Percentiles rank a stretch among this genome's conserved stretches.
phyloP scores from a whole-genome alignment of 768 basidiomycete species.

The Kwoniella bestiolae region DNA sequence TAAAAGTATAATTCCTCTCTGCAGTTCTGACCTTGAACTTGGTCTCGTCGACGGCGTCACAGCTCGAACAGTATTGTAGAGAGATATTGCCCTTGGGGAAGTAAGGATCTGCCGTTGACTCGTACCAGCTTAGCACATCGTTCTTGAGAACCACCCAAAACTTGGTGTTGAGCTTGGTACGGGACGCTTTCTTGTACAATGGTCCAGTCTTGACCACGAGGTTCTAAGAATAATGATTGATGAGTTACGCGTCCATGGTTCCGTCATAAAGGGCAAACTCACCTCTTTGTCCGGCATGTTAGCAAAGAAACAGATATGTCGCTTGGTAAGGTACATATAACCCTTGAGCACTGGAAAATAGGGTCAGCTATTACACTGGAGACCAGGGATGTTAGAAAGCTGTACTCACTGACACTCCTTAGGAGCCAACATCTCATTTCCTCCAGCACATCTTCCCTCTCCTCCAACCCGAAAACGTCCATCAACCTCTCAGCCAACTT shows the following conservation, averaged over 20 bases:
- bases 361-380: too few relatives aligned
- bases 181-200: constrained; percentile 80
- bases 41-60: constrained; percentile 76
- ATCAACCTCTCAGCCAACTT: constrained; percentile 83
- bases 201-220: constrained; percentile 90
- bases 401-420: constrained; percentile 78
- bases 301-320: constrained; percentile 94
- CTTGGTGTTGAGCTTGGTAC: constrained; percentile 89
- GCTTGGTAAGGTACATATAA: constrained; percentile 93
- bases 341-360: constrained; percentile 78
- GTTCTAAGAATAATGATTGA: constrained; percentile 63
- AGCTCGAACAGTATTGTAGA: constrained; percentile 86
- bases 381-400: not conserved
- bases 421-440: constrained; percentile 95
- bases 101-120: constrained; percentile 93
- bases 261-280: constrained; percentile 24
- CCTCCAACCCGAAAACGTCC: constrained; percentile 81
- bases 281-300: constrained; percentile 91
- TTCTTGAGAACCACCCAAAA: constrained; percentile 98
- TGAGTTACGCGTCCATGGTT: not conserved
- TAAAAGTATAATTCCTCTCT: constrained; percentile 64
- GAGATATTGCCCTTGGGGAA: constrained; percentile 97
- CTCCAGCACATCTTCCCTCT: constrained; percentile 78
- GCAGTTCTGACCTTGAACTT: constrained; percentile 83
- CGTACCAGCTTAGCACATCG: constrained; percentile 94